Conservation (phyloP, 345 rosid genomes). For the Sisymbrium altissimum region DNA sequence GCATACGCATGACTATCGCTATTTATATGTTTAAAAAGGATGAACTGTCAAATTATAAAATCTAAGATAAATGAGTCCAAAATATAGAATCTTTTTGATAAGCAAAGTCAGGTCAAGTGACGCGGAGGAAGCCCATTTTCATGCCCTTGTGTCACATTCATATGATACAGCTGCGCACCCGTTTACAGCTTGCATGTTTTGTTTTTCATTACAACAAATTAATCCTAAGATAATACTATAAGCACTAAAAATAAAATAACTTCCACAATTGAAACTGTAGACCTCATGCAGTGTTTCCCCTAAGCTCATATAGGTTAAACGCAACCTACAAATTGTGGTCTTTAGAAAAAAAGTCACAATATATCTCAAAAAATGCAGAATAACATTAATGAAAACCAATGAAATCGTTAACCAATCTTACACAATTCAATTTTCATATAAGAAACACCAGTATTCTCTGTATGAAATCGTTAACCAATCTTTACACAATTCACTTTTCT, state of each 20-base stretch:
- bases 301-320: not conserved
- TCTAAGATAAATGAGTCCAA: not conserved
- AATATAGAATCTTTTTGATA: not conserved
- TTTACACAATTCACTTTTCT: no score
- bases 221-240: not conserved
- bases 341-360: no score
- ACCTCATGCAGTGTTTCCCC: not conserved
- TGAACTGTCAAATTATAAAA: not conserved
- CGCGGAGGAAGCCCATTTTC: not conserved
- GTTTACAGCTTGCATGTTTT: no score
- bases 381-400: not conserved
- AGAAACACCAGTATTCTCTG: no score
- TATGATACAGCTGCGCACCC: not conserved
- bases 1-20: slow-evolving; percentile 15
- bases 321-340: not conserved
- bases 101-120: not conserved
- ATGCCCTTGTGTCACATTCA: slow-evolving; percentile 6
- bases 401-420: not conserved
- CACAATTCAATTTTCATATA: no score
- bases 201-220: no score
- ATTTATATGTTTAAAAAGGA: not conserved
- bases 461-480: not conserved
- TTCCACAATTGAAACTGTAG: not conserved
- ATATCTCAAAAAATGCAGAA: not conserved
- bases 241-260: not conserved